Evolutionary conservation across 768 basidiomycete genomes (phyloP).

Genomic region (Pleurotus tuoliensis): DNA sequence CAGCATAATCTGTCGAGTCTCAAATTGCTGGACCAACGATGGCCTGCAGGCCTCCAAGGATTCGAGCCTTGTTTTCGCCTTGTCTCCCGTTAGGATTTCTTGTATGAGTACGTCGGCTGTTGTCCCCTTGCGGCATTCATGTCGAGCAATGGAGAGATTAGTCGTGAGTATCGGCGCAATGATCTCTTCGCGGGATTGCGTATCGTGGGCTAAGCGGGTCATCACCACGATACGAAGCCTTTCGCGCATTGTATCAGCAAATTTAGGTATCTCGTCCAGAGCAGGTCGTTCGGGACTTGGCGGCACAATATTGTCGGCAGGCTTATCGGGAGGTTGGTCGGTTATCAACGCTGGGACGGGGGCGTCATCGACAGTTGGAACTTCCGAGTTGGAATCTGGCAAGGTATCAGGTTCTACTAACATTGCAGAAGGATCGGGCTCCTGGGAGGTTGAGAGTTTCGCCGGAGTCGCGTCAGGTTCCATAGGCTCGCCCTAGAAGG

Average conservation of each 20-base stretch:
- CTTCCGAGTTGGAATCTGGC: neutral
- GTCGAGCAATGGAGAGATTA: constrained; percentile 44
- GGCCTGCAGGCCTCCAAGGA: constrained; percentile 38
- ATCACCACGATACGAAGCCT: constrained; percentile 62
- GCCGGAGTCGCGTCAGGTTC: too few relatives aligned
- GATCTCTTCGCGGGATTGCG: constrained; percentile 58
- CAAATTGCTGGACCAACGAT: constrained; percentile 52
- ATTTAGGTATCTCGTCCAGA: constrained; percentile 33
- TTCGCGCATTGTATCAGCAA: constrained; percentile 48
- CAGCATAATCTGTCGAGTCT: constrained; percentile 44
- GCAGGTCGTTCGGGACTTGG: constrained; percentile 7
- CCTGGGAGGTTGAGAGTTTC: too few relatives aligned
- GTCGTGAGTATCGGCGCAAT: constrained; percentile 60
- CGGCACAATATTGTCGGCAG: neutral
- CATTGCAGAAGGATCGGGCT: too few relatives aligned
- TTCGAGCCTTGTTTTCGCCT: constrained; percentile 29
- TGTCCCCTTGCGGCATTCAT: constrained; percentile 21
- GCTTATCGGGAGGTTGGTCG: too few relatives aligned
- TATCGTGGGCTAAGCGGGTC: constrained; percentile 56
- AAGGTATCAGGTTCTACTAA: too few relatives aligned
- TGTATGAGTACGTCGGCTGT: constrained; percentile 42
- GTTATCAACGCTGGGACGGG: neutral
- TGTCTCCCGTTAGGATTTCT: constrained; percentile 39
- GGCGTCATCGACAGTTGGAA: neutral
- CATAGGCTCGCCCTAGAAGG: too few relatives aligned